These are phyloP conservation scores for Citeromyces hawaiiensis DNA, from an alignment of 1,139 yeast species.

Conservation along the genomic window DNA sequence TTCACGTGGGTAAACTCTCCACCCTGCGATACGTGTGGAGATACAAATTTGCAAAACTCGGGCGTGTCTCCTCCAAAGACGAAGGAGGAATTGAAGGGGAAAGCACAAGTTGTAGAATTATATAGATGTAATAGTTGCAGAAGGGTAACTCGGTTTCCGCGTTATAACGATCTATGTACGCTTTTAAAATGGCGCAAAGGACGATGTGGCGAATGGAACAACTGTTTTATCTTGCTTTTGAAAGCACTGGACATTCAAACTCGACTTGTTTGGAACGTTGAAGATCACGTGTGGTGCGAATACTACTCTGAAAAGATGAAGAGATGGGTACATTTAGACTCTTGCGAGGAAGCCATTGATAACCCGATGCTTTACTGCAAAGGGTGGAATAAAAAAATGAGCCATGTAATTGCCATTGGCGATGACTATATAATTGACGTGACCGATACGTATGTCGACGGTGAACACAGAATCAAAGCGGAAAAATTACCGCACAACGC, in stretches of 20 bases:
- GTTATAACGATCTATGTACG: constrained; percentile 58
- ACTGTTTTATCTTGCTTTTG: constrained; percentile 61
- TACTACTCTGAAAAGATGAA: constrained; percentile 46
- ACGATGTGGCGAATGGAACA: constrained; percentile 95
- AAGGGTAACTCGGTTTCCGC: constrained; percentile 42
- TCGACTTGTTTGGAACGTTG: constrained; percentile 77
- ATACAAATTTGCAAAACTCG: constrained; percentile 20
- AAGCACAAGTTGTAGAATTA: constrained; percentile 41
- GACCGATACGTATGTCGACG: constrained; percentile 47
- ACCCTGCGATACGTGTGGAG: constrained; percentile 39
- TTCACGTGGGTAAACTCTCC: constrained; percentile 79
- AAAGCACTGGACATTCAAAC: constrained; percentile 50
- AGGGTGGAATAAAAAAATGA: constrained; percentile 94
- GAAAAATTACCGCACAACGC: constrained; percentile 25
- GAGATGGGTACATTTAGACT: constrained; percentile 82
- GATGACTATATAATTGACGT: constrained; percentile 55
- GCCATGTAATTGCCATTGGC: constrained; percentile 65
- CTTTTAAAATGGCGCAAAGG: constrained; percentile 54
- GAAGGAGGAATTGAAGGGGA: constrained; percentile 27
- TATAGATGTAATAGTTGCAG: constrained; percentile 47
- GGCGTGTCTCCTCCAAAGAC: constrained; percentile 22
- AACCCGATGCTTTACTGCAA: constrained; percentile 63
- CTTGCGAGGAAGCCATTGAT: constrained; percentile 80
- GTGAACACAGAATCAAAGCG: constrained; percentile 26
- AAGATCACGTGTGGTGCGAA: constrained; percentile 97